Percentiles rank a stretch among this genome's conserved stretches.
phyloP scores from a whole-genome alignment of 345 rosid genomes.

The Eucalyptus pumila region DNA sequence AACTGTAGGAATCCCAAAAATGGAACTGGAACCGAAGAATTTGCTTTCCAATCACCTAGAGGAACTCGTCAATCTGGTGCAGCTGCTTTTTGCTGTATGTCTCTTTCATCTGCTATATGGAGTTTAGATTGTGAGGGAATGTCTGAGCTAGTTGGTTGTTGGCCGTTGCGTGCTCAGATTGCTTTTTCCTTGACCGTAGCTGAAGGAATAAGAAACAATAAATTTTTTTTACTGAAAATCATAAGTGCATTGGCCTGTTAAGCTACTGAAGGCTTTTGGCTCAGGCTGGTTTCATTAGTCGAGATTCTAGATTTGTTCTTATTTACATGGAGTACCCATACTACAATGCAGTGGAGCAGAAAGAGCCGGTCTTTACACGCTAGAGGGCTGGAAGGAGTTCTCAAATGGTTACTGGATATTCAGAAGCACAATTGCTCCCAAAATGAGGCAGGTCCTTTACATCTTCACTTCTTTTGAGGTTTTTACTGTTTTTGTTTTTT shows the following conservation, averaged over 20 bases:
- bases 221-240: background rate
- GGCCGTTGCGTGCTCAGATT: background rate
- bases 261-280: background rate
- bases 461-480: slow-evolving; percentile 1
- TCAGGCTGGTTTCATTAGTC: background rate
- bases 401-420: slow-evolving; percentile 68
- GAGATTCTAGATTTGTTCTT: background rate
- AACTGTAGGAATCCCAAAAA: slow-evolving; percentile 10
- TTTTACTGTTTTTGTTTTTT: background rate
- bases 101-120: background rate
- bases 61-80: slow-evolving; percentile 37
- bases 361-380: slow-evolving; percentile 75
- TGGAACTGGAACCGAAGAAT: slow-evolving; percentile 7
- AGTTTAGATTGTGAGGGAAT: background rate
- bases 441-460: slow-evolving; percentile 60
- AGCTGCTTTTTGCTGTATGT: slow-evolving; percentile 62
- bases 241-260: background rate
- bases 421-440: slow-evolving; percentile 21
- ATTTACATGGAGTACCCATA: background rate
- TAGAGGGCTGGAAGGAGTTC: slow-evolving; percentile 65
- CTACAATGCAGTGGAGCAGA: slow-evolving; percentile 54
- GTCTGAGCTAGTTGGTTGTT: background rate
- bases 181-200: background rate
- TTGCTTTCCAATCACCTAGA: slow-evolving; percentile 57
- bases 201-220: background rate